These are phyloP conservation scores for Chlamydomonas incerta DNA, from an alignment of 139 green algal species.

Conservation along the genomic window DNA sequence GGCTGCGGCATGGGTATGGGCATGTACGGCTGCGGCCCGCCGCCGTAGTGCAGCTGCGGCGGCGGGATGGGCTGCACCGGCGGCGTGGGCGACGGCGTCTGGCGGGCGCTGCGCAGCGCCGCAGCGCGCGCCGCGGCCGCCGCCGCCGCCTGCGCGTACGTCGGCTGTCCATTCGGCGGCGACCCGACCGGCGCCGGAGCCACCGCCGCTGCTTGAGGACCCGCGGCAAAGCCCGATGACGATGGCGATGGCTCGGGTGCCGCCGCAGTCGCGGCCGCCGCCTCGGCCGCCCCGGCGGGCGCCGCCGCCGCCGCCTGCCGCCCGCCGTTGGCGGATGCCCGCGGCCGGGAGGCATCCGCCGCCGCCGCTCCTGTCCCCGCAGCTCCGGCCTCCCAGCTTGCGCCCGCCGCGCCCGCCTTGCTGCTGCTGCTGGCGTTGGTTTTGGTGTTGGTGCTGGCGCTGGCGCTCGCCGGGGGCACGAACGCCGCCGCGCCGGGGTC, in stretches of 20 bases:
- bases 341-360: no score
- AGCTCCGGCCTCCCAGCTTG: background rate
- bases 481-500: constrained; percentile 16
- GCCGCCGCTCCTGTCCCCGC: no score
- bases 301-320: no score
- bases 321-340: no score
- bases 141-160: background rate
- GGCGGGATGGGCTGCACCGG: background rate
- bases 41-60: background rate
- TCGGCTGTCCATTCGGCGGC: no score
- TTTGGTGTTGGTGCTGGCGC: background rate
- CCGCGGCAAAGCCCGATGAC: no score
- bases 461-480: background rate
- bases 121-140: background rate
- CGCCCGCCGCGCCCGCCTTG: background rate
- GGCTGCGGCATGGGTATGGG: background rate
- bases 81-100: no score
- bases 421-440: background rate
- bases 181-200: no score
- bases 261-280: no score
- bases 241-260: no score
- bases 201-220: no score
- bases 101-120: background rate
- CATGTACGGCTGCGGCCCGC: background rate
- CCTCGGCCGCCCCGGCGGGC: no score